These are phyloP conservation scores for Pinus tabuliformis DNA, from an alignment of 75 land plant genomes.

Conservation along the genomic window DNA sequence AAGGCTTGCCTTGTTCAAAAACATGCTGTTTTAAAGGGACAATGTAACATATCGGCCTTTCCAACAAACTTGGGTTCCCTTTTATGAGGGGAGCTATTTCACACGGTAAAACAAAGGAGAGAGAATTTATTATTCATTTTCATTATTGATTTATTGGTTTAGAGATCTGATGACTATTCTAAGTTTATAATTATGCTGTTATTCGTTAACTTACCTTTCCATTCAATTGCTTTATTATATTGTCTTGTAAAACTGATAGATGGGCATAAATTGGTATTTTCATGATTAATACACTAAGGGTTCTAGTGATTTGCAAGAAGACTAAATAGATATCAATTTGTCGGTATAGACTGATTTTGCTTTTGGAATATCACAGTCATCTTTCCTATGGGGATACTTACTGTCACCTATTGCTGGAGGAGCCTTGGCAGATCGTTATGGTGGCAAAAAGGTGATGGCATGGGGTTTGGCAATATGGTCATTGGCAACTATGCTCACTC, in stretches of 20 bases:
- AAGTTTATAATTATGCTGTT: neutral
- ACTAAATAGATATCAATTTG: neutral
- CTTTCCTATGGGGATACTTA: slow-evolving; percentile 95
- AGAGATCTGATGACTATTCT: neutral
- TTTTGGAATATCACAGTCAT: slow-evolving; percentile 59
- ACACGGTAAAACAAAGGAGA: neutral
- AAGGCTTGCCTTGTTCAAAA: neutral
- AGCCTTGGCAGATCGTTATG: slow-evolving; percentile 80
- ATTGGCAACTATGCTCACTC: slow-evolving; percentile 77
- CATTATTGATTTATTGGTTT: neutral
- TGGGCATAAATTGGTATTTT: neutral
- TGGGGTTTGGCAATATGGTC: slow-evolving; percentile 92
- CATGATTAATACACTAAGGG: neutral
- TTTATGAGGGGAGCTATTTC: neutral
- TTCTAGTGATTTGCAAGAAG: neutral
- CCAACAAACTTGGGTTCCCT: too few relatives aligned
- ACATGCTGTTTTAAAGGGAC: neutral
- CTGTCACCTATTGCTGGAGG: slow-evolving; percentile 88
- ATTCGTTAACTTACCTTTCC: neutral
- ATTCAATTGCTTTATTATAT: neutral
- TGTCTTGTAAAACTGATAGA: neutral
- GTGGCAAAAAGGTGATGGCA: slow-evolving; percentile 86
- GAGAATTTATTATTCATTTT: neutral
- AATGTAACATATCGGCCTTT: too few relatives aligned
- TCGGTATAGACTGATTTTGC: neutral